A percentile compares a stretch with the other conserved stretches of the same genome.
Conservation (phyloP, 805 yeast species). For the Metschnikowia kofuensis region DNA sequence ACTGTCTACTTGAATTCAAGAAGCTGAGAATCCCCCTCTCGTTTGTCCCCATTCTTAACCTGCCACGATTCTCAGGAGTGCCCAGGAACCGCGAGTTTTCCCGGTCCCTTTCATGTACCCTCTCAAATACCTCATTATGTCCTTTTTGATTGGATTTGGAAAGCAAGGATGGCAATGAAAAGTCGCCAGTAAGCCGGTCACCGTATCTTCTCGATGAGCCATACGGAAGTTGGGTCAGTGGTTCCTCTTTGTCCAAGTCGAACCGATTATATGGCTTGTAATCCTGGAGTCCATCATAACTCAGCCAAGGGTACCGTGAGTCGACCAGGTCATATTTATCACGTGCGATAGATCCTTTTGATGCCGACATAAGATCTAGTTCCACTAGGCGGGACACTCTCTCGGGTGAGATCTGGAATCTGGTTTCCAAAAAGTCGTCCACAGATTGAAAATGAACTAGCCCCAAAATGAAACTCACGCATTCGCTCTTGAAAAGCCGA, state of each 20-base stretch:
- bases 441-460: constrained; percentile 12
- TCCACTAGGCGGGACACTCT: constrained; percentile 3
- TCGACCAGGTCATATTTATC: background rate
- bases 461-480: constrained; percentile 14
- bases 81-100: background rate
- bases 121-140: background rate
- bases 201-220: no score
- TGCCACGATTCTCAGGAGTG: background rate
- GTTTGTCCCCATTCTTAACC: no score
- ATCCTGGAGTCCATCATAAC: background rate
- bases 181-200: no score
- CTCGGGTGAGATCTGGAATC: constrained; percentile 2
- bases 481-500: constrained; percentile 12
- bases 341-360: background rate
- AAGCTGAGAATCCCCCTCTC: no score
- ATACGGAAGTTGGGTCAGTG: no score
- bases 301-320: background rate
- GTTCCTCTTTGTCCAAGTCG: background rate
- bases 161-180: no score
- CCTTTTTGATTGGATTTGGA: no score
- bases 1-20: background rate
- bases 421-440: constrained; percentile 8
- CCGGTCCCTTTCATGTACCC: background rate
- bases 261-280: background rate
- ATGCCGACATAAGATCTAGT: background rate